Base-by-base conservation (phyloP, 495 filamentous ascomycete genomes). In the Penicillium odoratum region DNA sequence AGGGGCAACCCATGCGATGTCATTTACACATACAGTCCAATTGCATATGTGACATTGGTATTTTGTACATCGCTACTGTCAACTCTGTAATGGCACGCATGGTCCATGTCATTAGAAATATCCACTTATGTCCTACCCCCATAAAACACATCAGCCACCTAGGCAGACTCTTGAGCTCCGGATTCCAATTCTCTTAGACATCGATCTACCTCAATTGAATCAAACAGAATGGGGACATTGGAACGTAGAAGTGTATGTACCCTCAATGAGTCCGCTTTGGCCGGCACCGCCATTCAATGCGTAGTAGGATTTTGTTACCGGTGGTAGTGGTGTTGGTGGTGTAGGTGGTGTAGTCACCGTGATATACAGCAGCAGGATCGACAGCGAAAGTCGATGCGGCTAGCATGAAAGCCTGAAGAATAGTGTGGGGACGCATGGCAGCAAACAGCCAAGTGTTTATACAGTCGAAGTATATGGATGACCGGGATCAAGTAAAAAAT, bases 261-360 rank as follows among this genome's bases (percentile, higher is more conserved):
- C 63, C 53, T 65, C 55, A 2, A 75, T 58, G 7, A 76, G 61
- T 28, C 74, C 74, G 25, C 66, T 72, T 44, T 75, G 72, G 21
- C 74, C 74, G 33, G 74, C 72, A 40, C 71, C 74, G 13, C 74
- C 74, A 49, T 70, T 77, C 73, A 54, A 77, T 74, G 7, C 72
- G 60, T 36, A 36, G 13, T 11, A 36, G 2, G 21, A 21, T 2
- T 21, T 21, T 21, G 21, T 1, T 21, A 21, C 21, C 2, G 21
- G 21, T 21, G 21, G 21, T n/a, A n/a, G n/a, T n/a, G n/a, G n/a
- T n/a, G n/a, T n/a, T n/a, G n/a, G n/a, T n/a, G n/a, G n/a, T n/a
- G n/a, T n/a, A n/a, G 21, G 21, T 21, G 21, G 21, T 21, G 1
- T 21, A 21, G 21, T 21, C 21, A 21, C 21, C 21, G 21, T 1